Base-by-base conservation (phyloP, 2,329 filamentous ascomycete genomes). In the Scleromitrula shiraiana region DNA sequence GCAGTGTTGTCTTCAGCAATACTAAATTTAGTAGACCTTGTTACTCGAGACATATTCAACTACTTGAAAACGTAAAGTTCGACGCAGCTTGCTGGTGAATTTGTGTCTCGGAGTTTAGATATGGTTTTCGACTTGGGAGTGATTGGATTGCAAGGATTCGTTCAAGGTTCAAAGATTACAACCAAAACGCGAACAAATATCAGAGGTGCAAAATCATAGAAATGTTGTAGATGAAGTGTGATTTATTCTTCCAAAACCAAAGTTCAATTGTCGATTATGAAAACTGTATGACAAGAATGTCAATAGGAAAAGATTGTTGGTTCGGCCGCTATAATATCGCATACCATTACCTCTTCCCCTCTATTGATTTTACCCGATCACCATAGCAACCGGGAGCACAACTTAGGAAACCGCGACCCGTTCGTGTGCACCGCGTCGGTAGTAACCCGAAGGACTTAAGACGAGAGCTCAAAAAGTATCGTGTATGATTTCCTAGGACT, bases 41-140 rank as follows among this genome's bases (percentile, higher is more conserved):
- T 63, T 32, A 60, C 54, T 56, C 62, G 55, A 53, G 59, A 49
- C 62, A 64, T 64, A 33, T 39, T 45, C 27, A n/a, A 54, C 37
- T 40, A 30, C 4, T 14, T 33, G 32, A 38, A 36, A 30, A 12
- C 45, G 32, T 12, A 17, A 32, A 19, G 10, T 15, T 19, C 40
- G 23, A 15, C 44, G 19, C 12, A 50, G 40, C 45, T 45, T 41
- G 48, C 38, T 33, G 17, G 15, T 32, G 20, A 32, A 41, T 22
- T 44, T 9, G 29, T 44, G 24, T 37, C 20, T 44, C 46, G 46
- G 46, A 49, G 33, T 44, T 49, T 44, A 49, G 40, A 37, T 44
- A 30, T 41, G 49, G 42, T 51, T 40, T 46, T n/a, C 17, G 22
- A 14, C 19, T 45, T 39, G 22, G 26, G 24, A 46, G 23, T 17